Conservation (phyloP, 2,329 filamentous ascomycete species). For the Gyromitra esculenta region DNA sequence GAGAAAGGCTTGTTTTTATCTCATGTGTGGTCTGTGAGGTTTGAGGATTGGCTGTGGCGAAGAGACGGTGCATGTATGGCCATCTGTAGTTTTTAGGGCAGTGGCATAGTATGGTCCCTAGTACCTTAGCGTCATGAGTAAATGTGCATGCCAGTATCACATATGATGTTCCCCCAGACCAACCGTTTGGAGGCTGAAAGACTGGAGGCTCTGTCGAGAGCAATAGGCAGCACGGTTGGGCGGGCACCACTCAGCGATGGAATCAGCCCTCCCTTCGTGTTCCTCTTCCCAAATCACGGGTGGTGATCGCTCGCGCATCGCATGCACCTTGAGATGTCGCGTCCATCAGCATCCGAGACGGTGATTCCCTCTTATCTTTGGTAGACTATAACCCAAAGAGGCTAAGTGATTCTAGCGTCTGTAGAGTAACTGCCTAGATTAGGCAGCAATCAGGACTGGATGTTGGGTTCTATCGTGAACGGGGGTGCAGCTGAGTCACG, state of each 20-base stretch:
- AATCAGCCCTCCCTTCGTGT: background rate
- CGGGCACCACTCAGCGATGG: slow-evolving; percentile 1
- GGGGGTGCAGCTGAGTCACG: background rate
- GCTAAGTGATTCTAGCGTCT: background rate
- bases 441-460: background rate
- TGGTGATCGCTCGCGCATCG: background rate
- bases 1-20: background rate
- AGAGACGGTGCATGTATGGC: background rate
- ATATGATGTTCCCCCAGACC: background rate
- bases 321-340: background rate
- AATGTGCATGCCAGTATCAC: background rate
- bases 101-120: background rate
- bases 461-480: background rate
- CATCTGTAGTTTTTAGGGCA: background rate
- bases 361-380: background rate
- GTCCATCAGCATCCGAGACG: background rate
- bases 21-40: background rate
- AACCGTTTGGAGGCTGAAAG: background rate
- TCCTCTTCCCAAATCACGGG: background rate
- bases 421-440: too few relatives aligned
- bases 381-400: background rate
- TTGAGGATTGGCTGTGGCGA: background rate
- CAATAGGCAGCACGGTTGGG: background rate
- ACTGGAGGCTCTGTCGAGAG: background rate
- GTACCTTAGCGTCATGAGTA: background rate